Evolutionary conservation across 495 filamentous ascomycete genomes (phyloP), one percentile per base, ranked within the genome.

Genomic region (Aspergillus nanangensis): DNA sequence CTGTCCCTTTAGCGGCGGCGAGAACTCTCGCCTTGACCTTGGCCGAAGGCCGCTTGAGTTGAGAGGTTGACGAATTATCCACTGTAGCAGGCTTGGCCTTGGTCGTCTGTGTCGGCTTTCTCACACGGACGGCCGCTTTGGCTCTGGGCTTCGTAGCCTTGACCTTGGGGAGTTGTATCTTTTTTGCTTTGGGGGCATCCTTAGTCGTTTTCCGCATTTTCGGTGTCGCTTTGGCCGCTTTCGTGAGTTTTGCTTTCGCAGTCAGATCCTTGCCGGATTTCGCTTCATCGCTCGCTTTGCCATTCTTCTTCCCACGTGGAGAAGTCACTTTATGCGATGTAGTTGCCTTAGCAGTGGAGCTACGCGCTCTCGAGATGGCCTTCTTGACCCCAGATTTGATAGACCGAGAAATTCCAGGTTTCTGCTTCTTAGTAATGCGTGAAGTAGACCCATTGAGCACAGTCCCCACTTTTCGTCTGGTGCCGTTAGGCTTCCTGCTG

Each of bases 301-400:
- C n/a, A n/a, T n/a, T n/a, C n/a, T n/a, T n/a, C n/a, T n/a, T n/a
- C n/a, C n/a, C n/a, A n/a, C n/a, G n/a, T n/a, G n/a, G n/a, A n/a
- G n/a, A n/a, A n/a, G n/a, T n/a, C n/a, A n/a, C 14, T 32, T 31
- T 38, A 10, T 41, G 47, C n/a, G 47, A 41, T 15, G 44, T 22
- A 17, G 52, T 47, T 24, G 49, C 42, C 22, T 45, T 57, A 5
- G 51, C 44, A 10, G 53, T 36, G 21, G 55, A 27, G 15, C 45
- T 31, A 3, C 60, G 60, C 2, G 57, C 52, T 32, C 50, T 59
- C 10, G 57, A 52, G 23, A 69, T 53, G 10, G 48, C 69, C 50
- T 67, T 74, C 47, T 65, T 67, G 33, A 70, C 51, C 4, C 62
- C 56, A 8, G 64, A 55, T 44, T 67, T 70, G 50, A 71, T 55